Conservation (phyloP, 306 rosid species). For the Gleditsia sinensis region DNA sequence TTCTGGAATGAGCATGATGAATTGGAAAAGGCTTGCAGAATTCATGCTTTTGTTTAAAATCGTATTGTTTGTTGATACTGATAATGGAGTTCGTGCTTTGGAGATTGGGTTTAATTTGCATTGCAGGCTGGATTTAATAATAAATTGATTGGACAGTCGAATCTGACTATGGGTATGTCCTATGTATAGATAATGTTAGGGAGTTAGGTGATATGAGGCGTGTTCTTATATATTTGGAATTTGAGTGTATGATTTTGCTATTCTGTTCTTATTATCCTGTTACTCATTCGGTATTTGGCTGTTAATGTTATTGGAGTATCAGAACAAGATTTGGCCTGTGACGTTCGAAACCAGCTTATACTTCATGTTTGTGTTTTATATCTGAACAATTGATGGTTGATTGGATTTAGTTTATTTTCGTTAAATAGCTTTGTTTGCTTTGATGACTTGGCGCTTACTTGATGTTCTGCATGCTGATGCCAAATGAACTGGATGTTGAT, state of each 20-base stretch:
- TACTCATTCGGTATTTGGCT: slow-evolving; percentile 8
- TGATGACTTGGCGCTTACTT: background rate
- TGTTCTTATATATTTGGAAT: background rate
- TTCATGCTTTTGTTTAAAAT: background rate
- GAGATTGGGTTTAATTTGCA: background rate
- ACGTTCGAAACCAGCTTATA: background rate
- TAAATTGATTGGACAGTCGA: background rate
- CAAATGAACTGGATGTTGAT: slow-evolving; percentile 6
- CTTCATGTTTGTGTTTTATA: background rate
- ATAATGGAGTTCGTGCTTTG: background rate
- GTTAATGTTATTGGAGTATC: background rate
- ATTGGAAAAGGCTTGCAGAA: background rate
- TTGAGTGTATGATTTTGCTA: background rate
- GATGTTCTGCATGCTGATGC: background rate
- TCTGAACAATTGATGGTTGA: background rate
- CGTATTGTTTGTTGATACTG: background rate
- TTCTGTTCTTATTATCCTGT: background rate
- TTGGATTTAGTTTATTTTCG: slow-evolving; percentile 21
- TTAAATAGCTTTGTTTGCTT: background rate
- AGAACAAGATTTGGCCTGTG: background rate
- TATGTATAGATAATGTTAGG: no score
- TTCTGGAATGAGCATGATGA: background rate
- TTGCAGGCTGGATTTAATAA: background rate
- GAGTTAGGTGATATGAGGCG: background rate
- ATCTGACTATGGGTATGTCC: no score